Evolutionary conservation across 768 basidiomycete species (phyloP).

Genomic region (Tricholoma sp.): DNA sequence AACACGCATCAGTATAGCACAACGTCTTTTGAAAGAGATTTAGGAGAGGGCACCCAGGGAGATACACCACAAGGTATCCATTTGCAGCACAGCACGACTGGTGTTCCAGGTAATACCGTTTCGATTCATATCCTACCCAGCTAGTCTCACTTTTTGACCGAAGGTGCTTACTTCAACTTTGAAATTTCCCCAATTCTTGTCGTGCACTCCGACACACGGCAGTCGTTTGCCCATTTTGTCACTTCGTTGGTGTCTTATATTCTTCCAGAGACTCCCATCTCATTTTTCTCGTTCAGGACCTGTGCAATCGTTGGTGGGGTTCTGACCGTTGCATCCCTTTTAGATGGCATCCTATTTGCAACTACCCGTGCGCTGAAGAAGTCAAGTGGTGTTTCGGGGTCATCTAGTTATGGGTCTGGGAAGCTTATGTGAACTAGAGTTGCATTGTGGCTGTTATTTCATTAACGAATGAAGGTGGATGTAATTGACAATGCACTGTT

Average conservation of each 20-base stretch:
- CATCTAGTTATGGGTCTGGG: constrained; percentile 25
- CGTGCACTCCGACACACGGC: constrained; percentile 83
- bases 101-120: constrained; percentile 51
- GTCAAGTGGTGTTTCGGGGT: constrained; percentile 27
- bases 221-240: constrained; percentile 96
- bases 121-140: not conserved
- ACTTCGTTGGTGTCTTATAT: constrained; percentile 68
- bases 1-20: constrained; percentile 94
- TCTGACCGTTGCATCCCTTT: constrained; percentile 83
- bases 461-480: constrained; percentile 6
- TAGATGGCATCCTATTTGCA: constrained; percentile 85
- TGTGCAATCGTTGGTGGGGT: constrained; percentile 98
- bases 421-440: constrained; percentile 39
- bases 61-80: constrained; percentile 61
- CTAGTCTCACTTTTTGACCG: not conserved
- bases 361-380: constrained; percentile 74
- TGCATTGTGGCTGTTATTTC: constrained; percentile 6
- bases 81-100: constrained; percentile 67
- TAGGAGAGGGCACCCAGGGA: constrained; percentile 54
- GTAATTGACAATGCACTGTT: constrained; percentile 6
- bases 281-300: constrained; percentile 46
- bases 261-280: not conserved
- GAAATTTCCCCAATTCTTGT: constrained; percentile 97
- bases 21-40: constrained; percentile 93
- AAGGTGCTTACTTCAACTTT: constrained; percentile 85